A percentile compares a stretch with the other conserved stretches of the same genome.
Conservation (phyloP, 208 protist species). For the Leishmania turanica region DNA sequence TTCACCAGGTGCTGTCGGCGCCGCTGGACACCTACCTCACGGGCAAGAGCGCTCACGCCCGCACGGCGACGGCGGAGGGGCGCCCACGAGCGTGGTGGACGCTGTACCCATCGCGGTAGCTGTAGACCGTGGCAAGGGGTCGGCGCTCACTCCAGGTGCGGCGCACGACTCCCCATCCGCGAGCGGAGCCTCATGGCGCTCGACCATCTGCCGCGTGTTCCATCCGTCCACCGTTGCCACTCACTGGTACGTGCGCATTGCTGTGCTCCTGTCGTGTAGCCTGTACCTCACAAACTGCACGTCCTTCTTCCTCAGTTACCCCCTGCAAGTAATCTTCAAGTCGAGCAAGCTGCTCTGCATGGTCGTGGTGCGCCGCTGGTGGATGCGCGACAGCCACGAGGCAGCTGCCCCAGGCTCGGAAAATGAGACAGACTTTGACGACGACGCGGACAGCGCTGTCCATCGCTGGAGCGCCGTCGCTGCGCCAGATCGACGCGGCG, state of each 20-base stretch:
- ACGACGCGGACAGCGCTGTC: background rate
- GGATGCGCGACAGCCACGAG: background rate
- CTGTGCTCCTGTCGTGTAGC: constrained; percentile 43
- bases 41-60: background rate
- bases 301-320: constrained; percentile 50
- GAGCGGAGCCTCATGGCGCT: background rate
- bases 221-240: constrained; percentile 36
- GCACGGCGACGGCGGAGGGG: background rate
- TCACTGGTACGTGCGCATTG: constrained; percentile 46
- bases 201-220: constrained; percentile 3
- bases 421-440: background rate
- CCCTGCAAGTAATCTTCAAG: constrained; percentile 68
- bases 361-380: constrained; percentile 37
- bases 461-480: background rate
- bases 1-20: background rate
- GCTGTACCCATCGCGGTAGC: background rate
- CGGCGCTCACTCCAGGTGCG: background rate
- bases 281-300: constrained; percentile 54
- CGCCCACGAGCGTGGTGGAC: background rate
- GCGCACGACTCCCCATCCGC: background rate
- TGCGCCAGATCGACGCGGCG: background rate
- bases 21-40: background rate
- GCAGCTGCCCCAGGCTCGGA: background rate
- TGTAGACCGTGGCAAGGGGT: background rate
- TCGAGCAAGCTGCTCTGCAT: constrained; percentile 65